Base-by-base conservation (phyloP, 2,329 filamentous ascomycete genomes). In the Dactylellina drechsleri region DNA sequence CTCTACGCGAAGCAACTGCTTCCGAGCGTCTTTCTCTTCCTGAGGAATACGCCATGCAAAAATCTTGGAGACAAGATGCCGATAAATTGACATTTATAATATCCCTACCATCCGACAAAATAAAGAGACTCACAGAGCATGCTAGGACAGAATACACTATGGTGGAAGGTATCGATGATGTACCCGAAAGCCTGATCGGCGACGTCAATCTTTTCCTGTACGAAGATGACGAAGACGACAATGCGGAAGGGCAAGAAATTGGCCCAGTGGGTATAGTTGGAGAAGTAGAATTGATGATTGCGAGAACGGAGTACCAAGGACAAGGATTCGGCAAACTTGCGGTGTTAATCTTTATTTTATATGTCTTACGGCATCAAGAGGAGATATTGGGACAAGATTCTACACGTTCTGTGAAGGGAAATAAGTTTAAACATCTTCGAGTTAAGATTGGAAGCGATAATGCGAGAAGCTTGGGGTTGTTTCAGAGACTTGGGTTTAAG, bases 61-160 rank as follows among this genome's bases (percentile, higher is more conserved):
- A 84, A n/a, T 92, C 89, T 77, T 98, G 94, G 94, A 89, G 93
- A 43, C 84, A 83, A 18, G 91, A 95, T 49, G 82, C 84, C 26
- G 93, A 98, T 82, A 98, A 98, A 83, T 82, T 98, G 76, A 98
- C 94, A 0, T 98, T 97, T 79, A 97, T 98, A 81, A 82, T 91
- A 64, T 97, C 92, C 80, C 83, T 85, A 8, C 86, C 88, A 0
- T 73, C 81, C 0, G 10, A 13, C 13, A 20, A 23, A 2, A 4
- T 41, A 61, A 1, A 53, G 74, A 4, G 54, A 64, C 2, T 67
- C 68, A 5, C 16, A 4, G n/a, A n/a, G 18, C 1, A 7, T 15
- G 23, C 13, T 20, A 66, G 47, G 26, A 52, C 40, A 23, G 40
- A 45, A 15, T 49, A 49, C 18, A 53, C n/a, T 13, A 45, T 75